Conservation (phyloP, 257 asterid genomes). For the Fraxinus americana region DNA sequence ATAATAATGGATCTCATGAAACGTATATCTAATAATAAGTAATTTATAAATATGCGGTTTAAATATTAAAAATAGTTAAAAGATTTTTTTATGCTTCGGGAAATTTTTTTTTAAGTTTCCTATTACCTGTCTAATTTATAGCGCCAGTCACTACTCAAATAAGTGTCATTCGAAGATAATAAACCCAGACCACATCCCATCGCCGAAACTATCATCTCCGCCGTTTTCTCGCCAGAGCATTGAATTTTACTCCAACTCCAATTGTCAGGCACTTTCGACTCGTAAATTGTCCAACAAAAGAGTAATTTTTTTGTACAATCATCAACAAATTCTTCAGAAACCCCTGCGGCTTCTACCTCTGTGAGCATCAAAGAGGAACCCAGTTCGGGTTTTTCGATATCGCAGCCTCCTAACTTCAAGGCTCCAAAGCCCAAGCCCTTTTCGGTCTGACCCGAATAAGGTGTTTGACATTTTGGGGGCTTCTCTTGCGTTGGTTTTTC, state of each 20-base stretch:
- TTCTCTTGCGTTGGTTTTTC: conserved; percentile 79
- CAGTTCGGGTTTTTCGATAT: conserved; percentile 39
- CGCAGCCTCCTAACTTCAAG: conserved; percentile 78
- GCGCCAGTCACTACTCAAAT: conserved; percentile 13
- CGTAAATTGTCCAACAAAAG: conserved; percentile 30
- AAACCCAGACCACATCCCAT: conserved; percentile 12
- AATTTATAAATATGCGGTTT: too few species aligned
- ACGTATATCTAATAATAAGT: too few species aligned
- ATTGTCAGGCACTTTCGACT: conserved; percentile 38
- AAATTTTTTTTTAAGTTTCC: too few species aligned
- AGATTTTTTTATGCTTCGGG: too few species aligned
- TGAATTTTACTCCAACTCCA: conserved; percentile 53
- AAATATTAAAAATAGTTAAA: too few species aligned
- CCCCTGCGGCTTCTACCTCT: conserved; percentile 34
- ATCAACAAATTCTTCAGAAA: conserved; percentile 60
- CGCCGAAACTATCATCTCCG: conserved; percentile 17
- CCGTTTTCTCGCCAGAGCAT: conserved; percentile 36
- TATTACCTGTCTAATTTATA: conserved; percentile 32
- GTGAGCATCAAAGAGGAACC: conserved; percentile 27
- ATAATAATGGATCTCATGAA: too few species aligned
- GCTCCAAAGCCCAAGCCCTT: conserved; percentile 85
- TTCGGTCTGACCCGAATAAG: conserved; percentile 74
- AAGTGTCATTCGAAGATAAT: background rate
- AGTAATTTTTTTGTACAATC: conserved; percentile 30
- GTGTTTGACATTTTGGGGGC: conserved; percentile 67